Base-by-base conservation (phyloP, 139 green algal species). In the Coccomyxa sp. region DNA sequence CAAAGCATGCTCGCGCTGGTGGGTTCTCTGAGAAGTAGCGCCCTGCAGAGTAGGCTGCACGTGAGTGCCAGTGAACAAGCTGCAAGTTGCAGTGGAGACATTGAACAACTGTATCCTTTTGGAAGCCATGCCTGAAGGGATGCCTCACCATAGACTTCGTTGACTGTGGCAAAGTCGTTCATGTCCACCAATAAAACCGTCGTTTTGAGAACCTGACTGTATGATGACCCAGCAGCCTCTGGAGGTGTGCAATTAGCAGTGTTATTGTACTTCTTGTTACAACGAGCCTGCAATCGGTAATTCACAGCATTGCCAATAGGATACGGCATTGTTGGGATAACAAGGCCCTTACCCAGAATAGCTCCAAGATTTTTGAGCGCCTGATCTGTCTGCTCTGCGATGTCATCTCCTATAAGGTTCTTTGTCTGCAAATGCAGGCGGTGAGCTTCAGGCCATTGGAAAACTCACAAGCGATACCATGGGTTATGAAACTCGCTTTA, bases 201-300 rank as follows among this genome's bases (percentile, higher is more conserved):
- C 10, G 96, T 98, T 88, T 99, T 99, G 21, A 99, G 92, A 9
- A 99, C 97, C 30, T 96, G 90, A 58, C 85, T 81, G 66, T 91
- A 98, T 77, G 82, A 84, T 21, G 91, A 92, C 18, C 97, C 97
- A 13, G 91, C 93, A 27, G 91, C 96, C 59, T 92, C 89, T 4
- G 99, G 88, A 82, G 98, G 96, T 13, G 92, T 95, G 27, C 93
- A 94, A 88, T 51, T 51, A 51, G 38, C 38, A 51, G n/a, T 51
- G 38, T 51, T 11, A 51, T 51, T 51, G 38, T 91, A 88, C 91
- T 98, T 93, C 66, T 23, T 74, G 21, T 74, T 27, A 10, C 66
- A 30, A 27, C 9, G 66, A 30, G 66, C 21, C 66, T 74, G 21
- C 21, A 10, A 27, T 74, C 4, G 21, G 66, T 74, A 30, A 74